phyloP scores from a whole-genome alignment of 805 yeast species.

The Pichia gijzeniarum region DNA sequence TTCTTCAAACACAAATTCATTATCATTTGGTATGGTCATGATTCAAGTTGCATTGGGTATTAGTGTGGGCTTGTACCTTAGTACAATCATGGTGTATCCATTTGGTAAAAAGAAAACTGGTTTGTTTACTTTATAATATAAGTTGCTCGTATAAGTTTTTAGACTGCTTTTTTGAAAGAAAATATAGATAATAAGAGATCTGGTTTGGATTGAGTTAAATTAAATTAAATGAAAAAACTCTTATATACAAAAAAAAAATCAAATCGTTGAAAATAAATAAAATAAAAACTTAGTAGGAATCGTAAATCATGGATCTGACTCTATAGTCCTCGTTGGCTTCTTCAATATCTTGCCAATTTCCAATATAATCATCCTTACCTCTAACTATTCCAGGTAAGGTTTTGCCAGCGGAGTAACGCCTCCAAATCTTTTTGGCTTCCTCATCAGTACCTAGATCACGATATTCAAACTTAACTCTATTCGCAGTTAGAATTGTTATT shows the following conservation, averaged over 20 bases:
- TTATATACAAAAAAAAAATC: not conserved
- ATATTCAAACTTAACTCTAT: constrained; percentile 57
- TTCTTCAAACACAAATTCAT: constrained; percentile 13
- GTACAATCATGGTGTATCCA: constrained; percentile 86
- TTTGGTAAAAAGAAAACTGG: constrained; percentile 87
- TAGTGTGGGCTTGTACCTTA: constrained; percentile 87
- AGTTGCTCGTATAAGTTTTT: not conserved
- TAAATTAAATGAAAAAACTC: no score
- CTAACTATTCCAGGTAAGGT: constrained; percentile 81
- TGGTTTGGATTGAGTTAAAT: no score
- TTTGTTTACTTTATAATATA: constrained; percentile 59
- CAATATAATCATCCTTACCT: constrained; percentile 74
- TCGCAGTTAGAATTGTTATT: constrained; percentile 67
- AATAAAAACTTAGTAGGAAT: constrained; percentile 38
- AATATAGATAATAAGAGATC: not conserved
- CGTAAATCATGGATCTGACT: constrained; percentile 57
- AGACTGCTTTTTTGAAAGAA: not conserved
- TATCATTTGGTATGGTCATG: constrained; percentile 78
- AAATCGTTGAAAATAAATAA: not conserved
- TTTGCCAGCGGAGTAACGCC: constrained; percentile 63
- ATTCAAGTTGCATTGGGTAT: constrained; percentile 91
- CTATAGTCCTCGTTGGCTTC: constrained; percentile 79
- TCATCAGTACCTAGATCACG: constrained; percentile 85
- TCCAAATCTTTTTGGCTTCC: constrained; percentile 81
- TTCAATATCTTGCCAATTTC: constrained; percentile 79